A percentile compares a stretch with the other conserved stretches of the same genome.
Evolutionary conservation across 768 basidiomycete genomes (phyloP).

Genomic region (Tulasnella sp.): DNA sequence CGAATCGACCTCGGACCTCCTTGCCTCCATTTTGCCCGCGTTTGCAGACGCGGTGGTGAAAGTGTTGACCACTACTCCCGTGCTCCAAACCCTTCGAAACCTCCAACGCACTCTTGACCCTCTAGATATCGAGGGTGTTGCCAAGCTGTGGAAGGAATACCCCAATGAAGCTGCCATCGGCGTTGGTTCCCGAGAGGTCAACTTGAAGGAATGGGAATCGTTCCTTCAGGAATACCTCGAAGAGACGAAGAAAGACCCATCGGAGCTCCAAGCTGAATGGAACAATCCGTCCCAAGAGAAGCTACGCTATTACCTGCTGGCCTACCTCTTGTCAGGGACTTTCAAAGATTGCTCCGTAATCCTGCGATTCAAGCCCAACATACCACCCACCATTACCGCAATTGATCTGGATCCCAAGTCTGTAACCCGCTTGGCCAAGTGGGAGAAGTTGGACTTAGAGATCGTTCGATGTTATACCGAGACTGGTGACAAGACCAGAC

Average conservation of each 20-base stretch:
- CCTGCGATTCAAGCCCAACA: slow-evolving; percentile 27
- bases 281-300: slow-evolving; percentile 29
- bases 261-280: slow-evolving; percentile 24
- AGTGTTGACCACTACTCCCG: slow-evolving; percentile 37
- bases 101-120: slow-evolving; percentile 70
- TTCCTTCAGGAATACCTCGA: slow-evolving; percentile 46
- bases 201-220: slow-evolving; percentile 47
- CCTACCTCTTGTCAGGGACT: slow-evolving; percentile 77
- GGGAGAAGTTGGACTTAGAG: slow-evolving; percentile 58
- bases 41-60: slow-evolving; percentile 42
- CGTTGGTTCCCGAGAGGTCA: slow-evolving; percentile 35
- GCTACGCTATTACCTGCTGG: slow-evolving; percentile 51
- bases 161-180: slow-evolving; percentile 17
- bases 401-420: slow-evolving; percentile 85
- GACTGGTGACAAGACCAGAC: background rate
- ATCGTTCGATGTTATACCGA: slow-evolving; percentile 34
- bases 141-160: slow-evolving; percentile 23
- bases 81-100: slow-evolving; percentile 40
- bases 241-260: slow-evolving; percentile 23
- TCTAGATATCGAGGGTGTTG: slow-evolving; percentile 75
- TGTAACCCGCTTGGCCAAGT: slow-evolving; percentile 47
- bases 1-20: slow-evolving; percentile 6
- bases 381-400: slow-evolving; percentile 38
- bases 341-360: slow-evolving; percentile 94
- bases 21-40: slow-evolving; percentile 33